Evolutionary conservation across 2,329 filamentous ascomycete species (phyloP).

Genomic region (Ceratocystis destructans): DNA sequence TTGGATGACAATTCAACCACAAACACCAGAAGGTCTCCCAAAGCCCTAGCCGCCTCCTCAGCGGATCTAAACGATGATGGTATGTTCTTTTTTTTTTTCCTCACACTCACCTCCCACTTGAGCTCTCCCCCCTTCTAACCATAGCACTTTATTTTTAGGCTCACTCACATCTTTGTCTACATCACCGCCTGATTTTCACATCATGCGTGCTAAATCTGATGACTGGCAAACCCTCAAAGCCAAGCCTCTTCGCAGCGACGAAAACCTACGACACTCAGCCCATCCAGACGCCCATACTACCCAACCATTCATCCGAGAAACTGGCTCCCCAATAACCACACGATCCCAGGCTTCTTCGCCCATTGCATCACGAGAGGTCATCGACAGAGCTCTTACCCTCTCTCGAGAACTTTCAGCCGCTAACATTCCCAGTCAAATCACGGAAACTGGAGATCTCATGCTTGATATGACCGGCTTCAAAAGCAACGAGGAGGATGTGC

Average conservation of each 20-base stretch:
- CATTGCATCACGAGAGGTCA: constrained; percentile 56
- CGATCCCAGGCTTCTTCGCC: constrained; percentile 67
- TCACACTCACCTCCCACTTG: neutral
- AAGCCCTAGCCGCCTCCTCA: constrained; percentile 32
- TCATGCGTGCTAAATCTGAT: constrained; percentile 39
- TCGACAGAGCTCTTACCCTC: constrained; percentile 68
- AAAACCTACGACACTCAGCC: constrained; percentile 39
- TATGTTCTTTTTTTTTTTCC: neutral
- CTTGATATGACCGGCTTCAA: constrained; percentile 97
- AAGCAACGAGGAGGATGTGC: constrained; percentile 78
- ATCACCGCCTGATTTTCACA: constrained; percentile 38
- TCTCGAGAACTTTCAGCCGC: constrained; percentile 78
- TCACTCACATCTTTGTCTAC: constrained; percentile 40
- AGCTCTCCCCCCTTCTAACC: neutral
- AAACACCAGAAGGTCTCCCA: constrained; percentile 36
- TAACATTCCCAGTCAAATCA: constrained; percentile 89
- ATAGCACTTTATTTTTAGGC: constrained; percentile 25
- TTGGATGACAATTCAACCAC: constrained; percentile 57
- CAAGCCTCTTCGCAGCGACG: constrained; percentile 37
- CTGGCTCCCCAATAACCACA: constrained; percentile 33
- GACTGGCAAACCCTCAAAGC: constrained; percentile 24
- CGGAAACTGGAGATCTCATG: constrained; percentile 86
- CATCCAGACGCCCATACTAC: constrained; percentile 30
- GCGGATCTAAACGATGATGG: constrained; percentile 27
- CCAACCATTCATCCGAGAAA: constrained; percentile 27